phyloP scores from a whole-genome alignment of 345 rosid species.

The Gossypioides kirkii region DNA sequence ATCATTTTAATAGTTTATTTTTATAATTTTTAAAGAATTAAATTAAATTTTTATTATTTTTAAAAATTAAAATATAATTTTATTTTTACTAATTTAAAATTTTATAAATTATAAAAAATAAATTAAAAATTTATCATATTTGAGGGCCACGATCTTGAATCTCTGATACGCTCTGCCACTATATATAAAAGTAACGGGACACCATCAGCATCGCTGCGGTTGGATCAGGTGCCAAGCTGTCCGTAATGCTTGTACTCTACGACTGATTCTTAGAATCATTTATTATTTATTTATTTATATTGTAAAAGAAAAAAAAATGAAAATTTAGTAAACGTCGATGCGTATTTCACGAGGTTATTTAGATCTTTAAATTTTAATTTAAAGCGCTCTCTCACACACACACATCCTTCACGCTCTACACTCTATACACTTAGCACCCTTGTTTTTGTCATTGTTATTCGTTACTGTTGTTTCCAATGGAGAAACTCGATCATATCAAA shows the following conservation, averaged over 20 bases:
- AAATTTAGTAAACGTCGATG: not conserved
- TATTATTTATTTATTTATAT: not conserved
- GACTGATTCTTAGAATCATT: not conserved
- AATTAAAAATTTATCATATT: no score
- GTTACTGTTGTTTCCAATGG: constrained; percentile 14
- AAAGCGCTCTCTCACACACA: not conserved
- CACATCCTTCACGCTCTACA: not conserved
- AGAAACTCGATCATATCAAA: constrained; percentile 51
- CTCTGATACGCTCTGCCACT: no score
- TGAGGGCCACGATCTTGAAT: no score
- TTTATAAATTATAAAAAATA: no score
- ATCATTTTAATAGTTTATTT: no score
- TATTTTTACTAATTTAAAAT: no score
- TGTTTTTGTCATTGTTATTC: not conserved
- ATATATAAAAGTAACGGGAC: not conserved
- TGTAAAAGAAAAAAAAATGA: not conserved
- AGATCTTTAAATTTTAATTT: not conserved
- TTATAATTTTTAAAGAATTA: no score
- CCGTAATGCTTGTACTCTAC: not conserved
- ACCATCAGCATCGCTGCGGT: not conserved
- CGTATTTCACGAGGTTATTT: not conserved
- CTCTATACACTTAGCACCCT: not conserved
- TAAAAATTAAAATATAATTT: no score
- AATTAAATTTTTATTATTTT: no score
- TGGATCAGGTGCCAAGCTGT: not conserved